Base-by-base conservation (phyloP, 2,329 filamentous ascomycete genomes). In the Paracamarosporium sp. region DNA sequence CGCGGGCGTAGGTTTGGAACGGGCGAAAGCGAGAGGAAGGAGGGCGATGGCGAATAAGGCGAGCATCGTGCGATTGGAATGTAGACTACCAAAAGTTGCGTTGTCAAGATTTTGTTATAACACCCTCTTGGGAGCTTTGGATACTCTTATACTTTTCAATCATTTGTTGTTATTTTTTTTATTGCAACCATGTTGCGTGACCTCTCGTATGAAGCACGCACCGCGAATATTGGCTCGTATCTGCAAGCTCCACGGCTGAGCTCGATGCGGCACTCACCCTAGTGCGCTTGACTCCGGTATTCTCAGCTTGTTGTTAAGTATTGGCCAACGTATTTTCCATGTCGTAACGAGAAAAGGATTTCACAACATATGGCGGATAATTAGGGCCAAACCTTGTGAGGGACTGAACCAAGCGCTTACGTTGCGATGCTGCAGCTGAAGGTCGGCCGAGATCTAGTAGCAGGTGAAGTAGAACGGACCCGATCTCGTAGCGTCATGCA, bases 1-100 rank as follows among this genome's bases (percentile, higher is more conserved):
- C 12, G 56, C 45, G 3, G 52, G 27, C 5, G 46, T 24, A 11
- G 55, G 17, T 12, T 11, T 53, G 12, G 59, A 51, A 1, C n/a
- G 38, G 25, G 47, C 33, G 25, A 54, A 27, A 3, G 53, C 46
- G 36, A 62, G 50, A 1, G 43, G 48, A 5, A 61, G 22, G n/a
- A 55, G 17, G 12, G 28, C 3, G 41, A 59, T 31, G 9, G 52
- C 31, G 8, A 38, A 43, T 24, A 56, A n/a, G 25, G 30, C 25
- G 11, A 55, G 22, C 55, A 50, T 57, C 12, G 9, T 56, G 15
- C 8, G 2, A 27, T 5, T 8, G 12, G 5, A 28, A 20, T 24
- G 20, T 20, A 17, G n/a, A 22, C 36, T 22, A n/a, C 3, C 6
- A 8, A 13, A 31, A 2, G 12, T 30, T 30, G 27, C 15, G 24